Percentiles rank a stretch among this genome's conserved stretches.
These are phyloP conservation scores for Botryobasidium botryosum DNA, from an alignment of 768 basidiomycete species.

Conservation along the genomic window DNA sequence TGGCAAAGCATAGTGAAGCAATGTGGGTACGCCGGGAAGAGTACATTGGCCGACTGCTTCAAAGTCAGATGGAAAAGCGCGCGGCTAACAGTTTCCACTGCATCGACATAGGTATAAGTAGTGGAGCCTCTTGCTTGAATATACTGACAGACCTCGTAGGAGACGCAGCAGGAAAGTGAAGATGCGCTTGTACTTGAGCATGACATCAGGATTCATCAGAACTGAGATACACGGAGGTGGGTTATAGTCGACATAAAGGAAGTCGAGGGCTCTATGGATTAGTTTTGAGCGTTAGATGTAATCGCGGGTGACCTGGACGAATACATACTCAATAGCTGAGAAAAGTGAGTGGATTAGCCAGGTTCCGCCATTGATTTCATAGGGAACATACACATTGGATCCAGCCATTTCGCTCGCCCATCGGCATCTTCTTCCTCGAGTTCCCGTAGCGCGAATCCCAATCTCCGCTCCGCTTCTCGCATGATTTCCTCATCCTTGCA, in stretches of 20 bases:
- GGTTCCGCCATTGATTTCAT: background rate
- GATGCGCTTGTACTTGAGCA: slow-evolving; percentile 76
- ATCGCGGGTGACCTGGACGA: too few species aligned
- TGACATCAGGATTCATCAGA: slow-evolving; percentile 47
- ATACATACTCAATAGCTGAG: too few species aligned
- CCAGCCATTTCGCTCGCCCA: slow-evolving; percentile 59
- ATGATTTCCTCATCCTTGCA: slow-evolving; percentile 14
- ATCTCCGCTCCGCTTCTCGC: slow-evolving; percentile 21
- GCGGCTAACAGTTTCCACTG: slow-evolving; percentile 52
- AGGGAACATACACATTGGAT: slow-evolving; percentile 51
- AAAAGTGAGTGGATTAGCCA: background rate
- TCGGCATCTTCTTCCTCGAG: slow-evolving; percentile 33
- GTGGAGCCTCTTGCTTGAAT: too few species aligned
- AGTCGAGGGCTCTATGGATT: slow-evolving; percentile 48
- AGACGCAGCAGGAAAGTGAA: slow-evolving; percentile 68
- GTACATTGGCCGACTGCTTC: slow-evolving; percentile 15
- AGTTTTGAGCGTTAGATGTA: background rate
- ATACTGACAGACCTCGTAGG: slow-evolving; percentile 52
- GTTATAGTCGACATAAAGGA: slow-evolving; percentile 79
- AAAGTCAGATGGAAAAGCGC: slow-evolving; percentile 50
- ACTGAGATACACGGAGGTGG: slow-evolving; percentile 64
- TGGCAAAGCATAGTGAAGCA: slow-evolving; percentile 43
- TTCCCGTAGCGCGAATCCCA: slow-evolving; percentile 76
- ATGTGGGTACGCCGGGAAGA: slow-evolving; percentile 21
- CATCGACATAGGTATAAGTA: slow-evolving; percentile 12